phyloP scores from a whole-genome alignment of 2,329 filamentous ascomycete genomes.

The Fusarium udum region DNA sequence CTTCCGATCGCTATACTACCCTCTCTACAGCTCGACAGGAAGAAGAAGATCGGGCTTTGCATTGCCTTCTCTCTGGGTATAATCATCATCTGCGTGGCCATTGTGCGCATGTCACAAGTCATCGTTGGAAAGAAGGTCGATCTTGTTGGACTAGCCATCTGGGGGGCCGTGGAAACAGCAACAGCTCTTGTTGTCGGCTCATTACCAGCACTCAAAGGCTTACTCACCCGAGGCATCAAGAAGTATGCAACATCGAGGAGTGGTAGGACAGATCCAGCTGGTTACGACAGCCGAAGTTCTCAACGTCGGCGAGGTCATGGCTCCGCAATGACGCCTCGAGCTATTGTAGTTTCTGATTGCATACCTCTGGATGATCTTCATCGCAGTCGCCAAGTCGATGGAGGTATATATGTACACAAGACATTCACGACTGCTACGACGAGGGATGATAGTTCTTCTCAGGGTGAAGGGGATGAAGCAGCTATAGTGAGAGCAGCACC shows the following conservation, averaged over 20 bases:
- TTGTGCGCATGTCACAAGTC: conserved; percentile 23
- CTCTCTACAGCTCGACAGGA: conserved; percentile 18
- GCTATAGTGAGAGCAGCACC: background rate
- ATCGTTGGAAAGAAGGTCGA: conserved; percentile 19
- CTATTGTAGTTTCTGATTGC: background rate
- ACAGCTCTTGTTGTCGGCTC: conserved; percentile 24
- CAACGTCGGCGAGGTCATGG: conserved; percentile 6
- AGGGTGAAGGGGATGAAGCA: conserved; percentile 6
- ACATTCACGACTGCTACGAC: background rate
- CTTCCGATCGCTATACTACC: conserved; percentile 21
- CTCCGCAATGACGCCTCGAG: background rate
- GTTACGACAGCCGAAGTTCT: background rate
- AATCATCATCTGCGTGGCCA: conserved; percentile 17
- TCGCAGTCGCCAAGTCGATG: background rate
- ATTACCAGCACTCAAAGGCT: conserved; percentile 12
- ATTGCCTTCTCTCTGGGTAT: conserved; percentile 15
- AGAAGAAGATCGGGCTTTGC: conserved; percentile 20
- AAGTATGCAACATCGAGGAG: conserved; percentile 6
- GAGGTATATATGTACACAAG: conserved; percentile 22
- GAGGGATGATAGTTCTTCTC: conserved; percentile 1
- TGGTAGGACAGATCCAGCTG: conserved; percentile 3
- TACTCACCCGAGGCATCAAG: conserved; percentile 14
- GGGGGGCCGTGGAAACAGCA: conserved; percentile 20
- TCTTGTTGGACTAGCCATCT: conserved; percentile 16
- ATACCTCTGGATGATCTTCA: conserved; percentile 14